Evolutionary conservation across 139 green algal genomes (phyloP), one percentile per base, ranked within the genome.

Genomic region (Trebouxia sp.): DNA sequence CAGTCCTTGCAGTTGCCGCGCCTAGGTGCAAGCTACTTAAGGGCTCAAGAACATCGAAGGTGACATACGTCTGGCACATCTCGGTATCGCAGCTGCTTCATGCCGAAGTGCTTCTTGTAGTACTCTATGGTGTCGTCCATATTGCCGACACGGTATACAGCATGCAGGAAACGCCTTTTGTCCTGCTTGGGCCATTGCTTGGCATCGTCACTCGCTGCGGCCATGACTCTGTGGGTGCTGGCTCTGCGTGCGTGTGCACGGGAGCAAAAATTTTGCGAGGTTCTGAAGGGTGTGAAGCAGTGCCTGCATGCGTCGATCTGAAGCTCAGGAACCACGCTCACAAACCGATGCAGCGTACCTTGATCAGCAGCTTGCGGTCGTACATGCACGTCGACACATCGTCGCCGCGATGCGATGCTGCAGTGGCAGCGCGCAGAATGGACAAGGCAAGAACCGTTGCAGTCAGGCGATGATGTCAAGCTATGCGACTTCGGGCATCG

Each of bases 91-190:
- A 94, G 84, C 76, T 95, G 80, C 85, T 97, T 87, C 92, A 96
- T 92, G 78, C 92, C 92, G 79, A 96, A 91, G 69, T 85, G 79
- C 69, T 91, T 87, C 65, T 86, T 83, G 79, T 91, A 93, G 41
- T 87, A 92, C 24, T 94, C 88, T 32, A 95, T 93, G 11, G 90
- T 92, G 26, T 77, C 80, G 9, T 95, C 86, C 80, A 97, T 74
- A 72, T 97, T 82, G 1, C 89, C 92, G 51, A 96, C 91, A 11
- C 90, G 83, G 80, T 93, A 95, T n/a, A 95, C 91, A 30, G 87
- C 92, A 67, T 97, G 93, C 79, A 97, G 90, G 87, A 97, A 94
- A 47, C 92, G 81, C 0, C 93, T 81, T 38, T 90, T 82, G 82
- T 97, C 93, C 78, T 92, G 65, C 76, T 70, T 48, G 9, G 75